Base-by-base conservation (phyloP, 2,329 filamentous ascomycete species). In the Neospermospora avenae region DNA sequence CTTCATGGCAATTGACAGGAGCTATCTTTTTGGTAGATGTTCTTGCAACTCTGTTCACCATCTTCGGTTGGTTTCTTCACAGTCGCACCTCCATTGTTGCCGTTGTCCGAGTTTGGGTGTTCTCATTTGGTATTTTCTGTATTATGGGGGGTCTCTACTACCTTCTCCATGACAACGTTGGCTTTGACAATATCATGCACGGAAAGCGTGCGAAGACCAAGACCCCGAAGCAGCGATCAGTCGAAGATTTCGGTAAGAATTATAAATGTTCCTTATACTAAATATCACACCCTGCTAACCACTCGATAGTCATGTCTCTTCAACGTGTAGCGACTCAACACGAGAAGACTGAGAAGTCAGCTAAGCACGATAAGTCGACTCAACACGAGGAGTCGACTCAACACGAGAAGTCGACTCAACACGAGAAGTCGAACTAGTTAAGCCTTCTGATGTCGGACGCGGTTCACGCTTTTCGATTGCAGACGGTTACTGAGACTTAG, bases 121-220 rank as follows among this genome's bases (percentile, higher is more conserved):
- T 93, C 81, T 93, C 91, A 16, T 91, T 96, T 74, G 92, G 91
- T 74, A 82, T 96, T 72, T 95, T 96, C 81, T 91, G 87, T 74
- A 83, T 92, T 72, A 86, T 93, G 83, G 89, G 86, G 71, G 78
- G 80, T 73, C 73, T 82, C 63, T 90, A 90, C 78, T 93, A 92
- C 80, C 82, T 95, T 71, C 84, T 96, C 72, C 87, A 93, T 75
- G 89, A 89, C 74, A 91, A 86, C 71, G 77, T 83, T 63, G 87
- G 88, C 64, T 96, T 96, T 76, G 90, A 96, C 78, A 93, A 95
- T 80, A 81, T 96, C 65, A 95, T 96, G 89, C 91, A 96, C 78
- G 90, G 91, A 74, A 93, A 93, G 81, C 89, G 86, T 64, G 85
- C 85, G 67, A 91, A 92, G 82, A 86, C 87, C 82, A 86, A 87